These are phyloP conservation scores for Phragmites australis DNA, from an alignment of 176 grass and related monocot genomes.

Conservation along the genomic window DNA sequence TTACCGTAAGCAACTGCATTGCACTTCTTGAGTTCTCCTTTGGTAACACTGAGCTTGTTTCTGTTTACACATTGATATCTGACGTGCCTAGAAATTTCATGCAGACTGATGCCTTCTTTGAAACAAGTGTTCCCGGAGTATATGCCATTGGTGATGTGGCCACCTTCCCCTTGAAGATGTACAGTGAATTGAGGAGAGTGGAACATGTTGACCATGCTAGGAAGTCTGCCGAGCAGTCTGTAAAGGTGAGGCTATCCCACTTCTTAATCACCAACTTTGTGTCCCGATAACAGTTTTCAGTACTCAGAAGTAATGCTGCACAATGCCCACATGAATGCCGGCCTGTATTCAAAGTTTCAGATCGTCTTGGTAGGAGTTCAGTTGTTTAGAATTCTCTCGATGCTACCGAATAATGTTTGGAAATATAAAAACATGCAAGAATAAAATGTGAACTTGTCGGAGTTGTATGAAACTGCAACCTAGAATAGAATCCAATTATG, in stretches of 20 bases:
- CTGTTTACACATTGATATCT: background rate
- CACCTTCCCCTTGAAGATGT: conserved; percentile 92
- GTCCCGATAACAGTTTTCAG: background rate
- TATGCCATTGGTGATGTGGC: conserved; percentile 92
- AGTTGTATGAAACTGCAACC: background rate
- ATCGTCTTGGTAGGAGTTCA: background rate
- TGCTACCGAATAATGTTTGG: background rate
- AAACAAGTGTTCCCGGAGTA: conserved; percentile 83
- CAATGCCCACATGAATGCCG: background rate
- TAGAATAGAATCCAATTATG: background rate
- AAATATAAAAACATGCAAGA: background rate
- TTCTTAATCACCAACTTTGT: background rate
- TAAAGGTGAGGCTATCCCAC: conserved; percentile 53
- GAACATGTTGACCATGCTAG: conserved; percentile 92
- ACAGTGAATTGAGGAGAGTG: conserved; percentile 75
- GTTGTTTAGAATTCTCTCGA: background rate
- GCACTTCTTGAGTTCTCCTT: background rate
- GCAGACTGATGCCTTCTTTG: conserved; percentile 82
- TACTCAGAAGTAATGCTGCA: background rate
- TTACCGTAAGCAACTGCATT: background rate
- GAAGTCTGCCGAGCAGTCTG: conserved; percentile 90
- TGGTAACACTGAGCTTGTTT: background rate
- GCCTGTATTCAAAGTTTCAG: background rate
- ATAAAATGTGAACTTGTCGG: background rate
- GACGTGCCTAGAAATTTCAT: background rate